Conservation (phyloP, 352 stramenopile species). For the Globisporangium sylvaticum region DNA sequence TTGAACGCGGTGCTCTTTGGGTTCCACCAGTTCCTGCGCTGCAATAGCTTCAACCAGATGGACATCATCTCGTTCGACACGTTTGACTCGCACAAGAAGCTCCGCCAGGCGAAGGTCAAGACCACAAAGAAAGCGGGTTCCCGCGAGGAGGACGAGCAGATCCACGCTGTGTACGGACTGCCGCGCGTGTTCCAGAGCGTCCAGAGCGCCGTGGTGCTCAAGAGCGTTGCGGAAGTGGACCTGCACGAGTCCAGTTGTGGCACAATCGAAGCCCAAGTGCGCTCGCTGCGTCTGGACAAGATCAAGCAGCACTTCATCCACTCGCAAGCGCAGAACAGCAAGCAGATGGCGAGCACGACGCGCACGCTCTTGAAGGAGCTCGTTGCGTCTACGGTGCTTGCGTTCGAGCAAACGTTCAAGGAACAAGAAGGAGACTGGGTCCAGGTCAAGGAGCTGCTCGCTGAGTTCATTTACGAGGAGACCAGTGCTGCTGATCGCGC, state of each 20-base stretch:
- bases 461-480: not conserved
- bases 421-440: constrained; percentile 21
- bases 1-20: constrained; percentile 62
- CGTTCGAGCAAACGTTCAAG: constrained; percentile 47
- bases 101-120: constrained; percentile 33
- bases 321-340: constrained; percentile 16
- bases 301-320: constrained; percentile 46
- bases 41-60: constrained; percentile 76
- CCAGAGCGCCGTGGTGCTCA: constrained; percentile 49
- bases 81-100: constrained; percentile 67
- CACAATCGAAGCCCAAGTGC: constrained; percentile 51
- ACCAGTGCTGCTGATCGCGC: not conserved
- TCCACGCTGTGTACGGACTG: constrained; percentile 36
- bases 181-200: constrained; percentile 58
- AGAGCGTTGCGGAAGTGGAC: constrained; percentile 56
- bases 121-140: constrained; percentile 3
- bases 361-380: constrained; percentile 38
- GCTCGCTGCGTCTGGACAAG: constrained; percentile 37
- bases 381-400: constrained; percentile 47
- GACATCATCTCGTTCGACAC: constrained; percentile 70
- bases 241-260: constrained; percentile 53
- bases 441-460: constrained; percentile 17
- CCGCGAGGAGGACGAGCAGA: constrained; percentile 43
- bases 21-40: constrained; percentile 76
- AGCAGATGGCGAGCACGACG: constrained; percentile 20